Conservation (phyloP, 495 filamentous ascomycete genomes). For the Penicillium cosmopolitanum region DNA sequence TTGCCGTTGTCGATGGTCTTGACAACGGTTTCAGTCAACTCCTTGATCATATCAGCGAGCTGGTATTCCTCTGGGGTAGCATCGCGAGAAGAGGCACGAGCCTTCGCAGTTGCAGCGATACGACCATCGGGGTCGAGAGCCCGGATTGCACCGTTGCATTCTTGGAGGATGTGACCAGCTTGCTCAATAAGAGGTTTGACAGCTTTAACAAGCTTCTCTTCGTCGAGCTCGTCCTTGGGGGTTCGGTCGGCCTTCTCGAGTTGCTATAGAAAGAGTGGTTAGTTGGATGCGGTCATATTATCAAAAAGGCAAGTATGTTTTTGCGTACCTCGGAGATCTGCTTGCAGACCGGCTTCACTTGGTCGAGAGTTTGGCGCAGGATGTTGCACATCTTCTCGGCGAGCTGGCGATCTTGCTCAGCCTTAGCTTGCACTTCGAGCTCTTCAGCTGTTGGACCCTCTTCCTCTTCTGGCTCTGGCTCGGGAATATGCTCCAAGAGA, state of each 20-base stretch:
- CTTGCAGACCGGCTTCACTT: conserved; percentile 81
- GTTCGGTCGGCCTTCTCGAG: conserved; percentile 81
- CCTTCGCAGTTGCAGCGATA: conserved; percentile 84
- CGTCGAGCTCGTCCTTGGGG: conserved; percentile 88
- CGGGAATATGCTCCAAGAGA: conserved; percentile 74
- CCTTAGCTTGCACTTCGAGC: conserved; percentile 57
- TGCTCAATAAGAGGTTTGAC: conserved; percentile 89
- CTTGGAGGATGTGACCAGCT: conserved; percentile 75
- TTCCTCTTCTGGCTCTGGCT: conserved; percentile 45
- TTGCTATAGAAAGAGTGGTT: conserved; percentile 50
- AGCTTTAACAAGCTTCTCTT: conserved; percentile 82
- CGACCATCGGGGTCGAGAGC: conserved; percentile 88
- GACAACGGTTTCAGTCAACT: conserved; percentile 63
- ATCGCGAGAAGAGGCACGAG: conserved; percentile 76
- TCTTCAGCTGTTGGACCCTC: conserved; percentile 48
- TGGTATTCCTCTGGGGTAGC: conserved; percentile 85
- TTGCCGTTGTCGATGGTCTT: conserved; percentile 86
- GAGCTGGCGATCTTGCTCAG: conserved; percentile 71
- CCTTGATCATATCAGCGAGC: conserved; percentile 82
- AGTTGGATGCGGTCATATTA: background rate
- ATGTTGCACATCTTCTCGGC: conserved; percentile 77
- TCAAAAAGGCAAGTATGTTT: background rate
- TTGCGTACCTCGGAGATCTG: conserved; percentile 76
- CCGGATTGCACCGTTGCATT: conserved; percentile 88
- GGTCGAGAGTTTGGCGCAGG: conserved; percentile 78